Evolutionary conservation across 2,329 filamentous ascomycete species (phyloP).

Genomic region (Pyrenophora seminiperda): DNA sequence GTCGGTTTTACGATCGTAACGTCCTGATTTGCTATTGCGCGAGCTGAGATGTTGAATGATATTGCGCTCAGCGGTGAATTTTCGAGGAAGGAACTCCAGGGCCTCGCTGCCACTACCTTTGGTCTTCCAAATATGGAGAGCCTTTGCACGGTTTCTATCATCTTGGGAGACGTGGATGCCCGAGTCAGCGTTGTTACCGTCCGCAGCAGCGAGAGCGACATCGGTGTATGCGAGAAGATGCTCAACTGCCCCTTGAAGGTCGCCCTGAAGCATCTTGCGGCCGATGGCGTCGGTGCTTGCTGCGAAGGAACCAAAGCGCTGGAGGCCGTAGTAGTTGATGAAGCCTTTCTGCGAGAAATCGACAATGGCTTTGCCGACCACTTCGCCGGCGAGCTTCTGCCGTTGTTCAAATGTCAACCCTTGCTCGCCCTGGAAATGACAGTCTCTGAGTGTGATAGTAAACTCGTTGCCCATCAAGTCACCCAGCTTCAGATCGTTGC

Average conservation of each 20-base stretch:
- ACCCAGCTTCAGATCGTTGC: slow-evolving; percentile 75
- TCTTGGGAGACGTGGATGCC: slow-evolving; percentile 67
- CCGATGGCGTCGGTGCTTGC: slow-evolving; percentile 87
- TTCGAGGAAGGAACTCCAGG: slow-evolving; percentile 71
- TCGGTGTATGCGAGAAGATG: slow-evolving; percentile 76
- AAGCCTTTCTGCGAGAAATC: slow-evolving; percentile 78
- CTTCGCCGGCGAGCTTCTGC: slow-evolving; percentile 54
- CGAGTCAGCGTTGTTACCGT: slow-evolving; percentile 44
- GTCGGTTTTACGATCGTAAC: slow-evolving; percentile 63
- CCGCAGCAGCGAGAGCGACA: slow-evolving; percentile 62
- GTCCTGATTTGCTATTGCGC: slow-evolving; percentile 51
- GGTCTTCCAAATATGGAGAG: slow-evolving; percentile 74
- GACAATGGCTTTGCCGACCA: slow-evolving; percentile 65
- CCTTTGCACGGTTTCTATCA: slow-evolving; percentile 77
- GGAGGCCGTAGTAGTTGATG: slow-evolving; percentile 98
- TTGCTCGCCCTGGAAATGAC: slow-evolving; percentile 62
- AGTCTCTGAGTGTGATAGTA: slow-evolving; percentile 86
- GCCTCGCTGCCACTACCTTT: slow-evolving; percentile 65
- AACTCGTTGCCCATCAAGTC: slow-evolving; percentile 91
- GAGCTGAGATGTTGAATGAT: slow-evolving; percentile 76
- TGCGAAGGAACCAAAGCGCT: slow-evolving; percentile 88
- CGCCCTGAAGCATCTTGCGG: slow-evolving; percentile 77
- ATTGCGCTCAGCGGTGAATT: slow-evolving; percentile 78
- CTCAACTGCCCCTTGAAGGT: slow-evolving; percentile 80
- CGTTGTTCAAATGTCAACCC: slow-evolving; percentile 42